Base-by-base conservation (phyloP, 2,329 filamentous ascomycete genomes). In the Botrytis fragariae region DNA sequence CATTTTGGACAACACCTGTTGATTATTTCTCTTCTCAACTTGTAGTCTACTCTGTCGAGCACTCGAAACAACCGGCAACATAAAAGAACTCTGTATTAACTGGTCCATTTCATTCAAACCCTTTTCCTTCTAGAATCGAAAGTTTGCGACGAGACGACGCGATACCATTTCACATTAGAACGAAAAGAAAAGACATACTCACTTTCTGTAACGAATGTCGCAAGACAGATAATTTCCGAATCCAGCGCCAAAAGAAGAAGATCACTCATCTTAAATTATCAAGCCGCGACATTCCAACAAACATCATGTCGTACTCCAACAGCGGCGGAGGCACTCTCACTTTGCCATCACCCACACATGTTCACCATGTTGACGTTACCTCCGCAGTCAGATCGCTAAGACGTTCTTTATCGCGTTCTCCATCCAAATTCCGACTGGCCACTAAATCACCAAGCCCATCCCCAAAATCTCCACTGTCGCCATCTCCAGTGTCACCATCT, bases 371-470 rank as follows among this genome's bases (percentile, higher is more conserved):
- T 79, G 93, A 97, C 84, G 90, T 93, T 76, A 91, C 92, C 75
- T 90, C 93, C 69, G 91, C 93, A 74, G 92, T 97, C 76, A 89
- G 93, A 80, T 93, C 94, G 79, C 86, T 98, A 74, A 89, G 95
- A 77, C 92, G 94, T 78, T 97, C 95, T 39, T 87, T 98, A 76
- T 98, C 95, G 73, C 89, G 94, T 79, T 98, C 95, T n/a, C 95
- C 95, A 18, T 97, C 95, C 45, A 97, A 96, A 82, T 95, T 96
- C 81, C 87, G 89, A 73, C 84, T 97, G 71, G 85, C 89, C 77
- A 85, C 84, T 20, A 81, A 80, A 73, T 80, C 80, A 44, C 79
- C 80, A 35, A 81, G 77, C 73, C 77, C 81, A 75, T 88, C 89
- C 72, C 83, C 85, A 63, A 86, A 86, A 65, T 88, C 88, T 63